Conservation (phyloP, 1,284 basidiomycete species). For the Marasmius fiardii region DNA sequence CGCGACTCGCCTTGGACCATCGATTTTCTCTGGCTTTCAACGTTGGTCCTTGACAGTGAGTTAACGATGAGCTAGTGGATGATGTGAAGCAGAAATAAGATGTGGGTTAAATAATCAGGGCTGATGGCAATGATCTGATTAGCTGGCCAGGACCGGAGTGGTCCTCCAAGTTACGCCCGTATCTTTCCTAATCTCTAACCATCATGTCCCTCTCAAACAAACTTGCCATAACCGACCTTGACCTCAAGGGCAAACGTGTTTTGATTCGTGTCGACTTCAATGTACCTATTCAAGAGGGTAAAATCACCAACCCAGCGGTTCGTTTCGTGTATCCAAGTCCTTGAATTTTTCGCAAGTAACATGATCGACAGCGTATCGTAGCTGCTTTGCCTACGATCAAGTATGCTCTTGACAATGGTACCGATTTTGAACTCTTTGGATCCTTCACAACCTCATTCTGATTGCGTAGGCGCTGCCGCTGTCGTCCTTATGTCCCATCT, state of each 20-base stretch:
- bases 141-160: too few relatives aligned
- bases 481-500: constrained; percentile 98
- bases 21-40: too few relatives aligned
- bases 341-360: constrained; percentile 10
- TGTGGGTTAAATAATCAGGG: neutral
- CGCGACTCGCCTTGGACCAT: too few relatives aligned
- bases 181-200: constrained; percentile 18
- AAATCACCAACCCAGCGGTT: constrained; percentile 96
- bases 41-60: too few relatives aligned
- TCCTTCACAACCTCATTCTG: constrained; percentile 10
- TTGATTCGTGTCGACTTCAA: constrained; percentile 99
- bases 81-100: too few relatives aligned
- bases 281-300: constrained; percentile 86
- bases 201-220: constrained; percentile 96
- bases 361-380: constrained; percentile 76
- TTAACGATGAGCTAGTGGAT: too few relatives aligned
- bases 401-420: constrained; percentile 89
- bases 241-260: constrained; percentile 88
- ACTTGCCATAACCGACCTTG: constrained; percentile 88
- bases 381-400: constrained; percentile 96
- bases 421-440: constrained; percentile 17
- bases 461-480: constrained; percentile 67
- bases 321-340: constrained; percentile 32
- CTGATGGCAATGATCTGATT: neutral
- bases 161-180: neutral